Conservation (phyloP, 768 basidiomycete genomes). For the Boletus vinaceobasis region DNA sequence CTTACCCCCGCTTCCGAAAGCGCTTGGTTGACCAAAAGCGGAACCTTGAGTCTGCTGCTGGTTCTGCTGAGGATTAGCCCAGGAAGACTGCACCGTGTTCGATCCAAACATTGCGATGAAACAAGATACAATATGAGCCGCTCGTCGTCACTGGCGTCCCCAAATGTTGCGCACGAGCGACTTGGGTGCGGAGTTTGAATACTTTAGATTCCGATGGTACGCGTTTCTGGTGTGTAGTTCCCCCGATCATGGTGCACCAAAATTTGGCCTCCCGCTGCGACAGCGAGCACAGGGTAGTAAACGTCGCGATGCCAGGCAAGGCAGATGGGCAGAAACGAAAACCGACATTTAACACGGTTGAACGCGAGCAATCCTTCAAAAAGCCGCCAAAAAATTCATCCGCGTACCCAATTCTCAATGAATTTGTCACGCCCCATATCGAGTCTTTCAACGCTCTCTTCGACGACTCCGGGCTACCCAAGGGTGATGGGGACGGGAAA, state of each 20-base stretch:
- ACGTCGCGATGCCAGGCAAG: slow-evolving; percentile 47
- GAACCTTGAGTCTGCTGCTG: slow-evolving; percentile 52
- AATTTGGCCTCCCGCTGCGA: slow-evolving; percentile 5
- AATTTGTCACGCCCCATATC: slow-evolving; percentile 90
- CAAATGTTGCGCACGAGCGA: slow-evolving; percentile 10
- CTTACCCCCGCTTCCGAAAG: slow-evolving; percentile 56
- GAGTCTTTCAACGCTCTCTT: slow-evolving; percentile 97
- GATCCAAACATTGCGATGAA: slow-evolving; percentile 57
- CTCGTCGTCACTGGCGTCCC: slow-evolving; percentile 26
- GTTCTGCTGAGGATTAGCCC: slow-evolving; percentile 65
- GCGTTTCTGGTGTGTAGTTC: slow-evolving; percentile 23
- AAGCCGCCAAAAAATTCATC: slow-evolving; percentile 67
- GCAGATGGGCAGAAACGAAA: slow-evolving; percentile 37
- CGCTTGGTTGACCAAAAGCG: slow-evolving; percentile 68
- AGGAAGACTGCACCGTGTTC: slow-evolving; percentile 52
- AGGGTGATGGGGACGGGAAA: slow-evolving; percentile 70
- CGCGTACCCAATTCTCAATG: slow-evolving; percentile 78
- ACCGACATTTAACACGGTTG: slow-evolving; percentile 77
- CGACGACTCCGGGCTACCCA: slow-evolving; percentile 81
- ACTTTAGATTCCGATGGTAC: slow-evolving; percentile 12
- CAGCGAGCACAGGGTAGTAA: background rate
- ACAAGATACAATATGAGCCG: slow-evolving; percentile 8
- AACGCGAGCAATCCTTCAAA: slow-evolving; percentile 73
- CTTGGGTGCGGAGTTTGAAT: slow-evolving; percentile 19
- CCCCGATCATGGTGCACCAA: slow-evolving; percentile 18